Evolutionary conservation across 768 basidiomycete species (phyloP).

Genomic region (Lentinula boryana): DNA sequence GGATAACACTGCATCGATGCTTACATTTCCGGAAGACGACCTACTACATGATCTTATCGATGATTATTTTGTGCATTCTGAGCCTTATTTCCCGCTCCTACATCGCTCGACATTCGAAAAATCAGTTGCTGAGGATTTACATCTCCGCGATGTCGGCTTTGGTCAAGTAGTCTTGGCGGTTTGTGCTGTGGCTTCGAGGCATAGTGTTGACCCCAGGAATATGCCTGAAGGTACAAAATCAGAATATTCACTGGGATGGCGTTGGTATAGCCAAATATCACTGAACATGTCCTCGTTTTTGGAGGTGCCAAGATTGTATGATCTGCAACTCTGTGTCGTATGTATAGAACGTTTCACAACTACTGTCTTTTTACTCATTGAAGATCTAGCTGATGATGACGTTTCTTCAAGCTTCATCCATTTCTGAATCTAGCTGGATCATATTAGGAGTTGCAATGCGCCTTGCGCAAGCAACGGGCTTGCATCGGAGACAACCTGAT

Average conservation of each 20-base stretch:
- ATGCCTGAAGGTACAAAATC: slow-evolving; percentile 38
- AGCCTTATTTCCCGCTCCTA: slow-evolving; percentile 57
- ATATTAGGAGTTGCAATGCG: slow-evolving; percentile 64
- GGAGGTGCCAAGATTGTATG: neutral
- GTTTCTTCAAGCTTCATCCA: slow-evolving; percentile 42
- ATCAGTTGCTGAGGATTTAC: slow-evolving; percentile 40
- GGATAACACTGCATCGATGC: neutral
- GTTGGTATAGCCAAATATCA: neutral
- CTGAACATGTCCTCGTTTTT: neutral
- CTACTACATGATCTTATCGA: slow-evolving; percentile 51
- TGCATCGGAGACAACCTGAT: neutral
- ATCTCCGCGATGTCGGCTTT: slow-evolving; percentile 43
- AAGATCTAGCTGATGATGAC: slow-evolving; percentile 31
- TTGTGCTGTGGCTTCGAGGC: slow-evolving; percentile 54
- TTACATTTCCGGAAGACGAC: slow-evolving; percentile 44
- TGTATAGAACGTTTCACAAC: slow-evolving; percentile 49
- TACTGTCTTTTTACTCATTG: slow-evolving; percentile 25
- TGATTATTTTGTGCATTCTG: slow-evolving; percentile 55
- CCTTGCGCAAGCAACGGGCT: slow-evolving; percentile 37
- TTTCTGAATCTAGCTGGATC: slow-evolving; percentile 55
- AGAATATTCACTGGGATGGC: neutral
- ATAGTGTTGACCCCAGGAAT: slow-evolving; percentile 55
- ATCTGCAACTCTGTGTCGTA: slow-evolving; percentile 30
- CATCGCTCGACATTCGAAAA: slow-evolving; percentile 70
- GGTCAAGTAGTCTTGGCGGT: slow-evolving; percentile 44